These are phyloP conservation scores for Neoboletus magnificus DNA, from an alignment of 768 basidiomycete species.

Conservation along the genomic window DNA sequence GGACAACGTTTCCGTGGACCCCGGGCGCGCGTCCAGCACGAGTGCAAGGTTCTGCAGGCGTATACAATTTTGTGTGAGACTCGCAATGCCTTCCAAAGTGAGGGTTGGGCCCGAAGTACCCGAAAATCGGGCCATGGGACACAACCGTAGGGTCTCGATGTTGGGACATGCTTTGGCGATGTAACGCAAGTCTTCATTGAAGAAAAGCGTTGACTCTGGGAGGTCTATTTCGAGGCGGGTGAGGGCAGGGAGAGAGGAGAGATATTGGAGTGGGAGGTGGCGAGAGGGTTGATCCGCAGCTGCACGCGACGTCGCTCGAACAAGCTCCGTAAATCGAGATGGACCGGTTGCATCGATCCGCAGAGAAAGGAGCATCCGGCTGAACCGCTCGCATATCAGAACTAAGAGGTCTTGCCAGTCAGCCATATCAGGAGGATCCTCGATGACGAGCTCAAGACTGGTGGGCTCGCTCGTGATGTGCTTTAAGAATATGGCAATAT, in stretches of 20 bases:
- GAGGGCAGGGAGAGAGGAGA: conserved; percentile 53
- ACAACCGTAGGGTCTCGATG: conserved; percentile 65
- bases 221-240: conserved; percentile 72
- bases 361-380: conserved; percentile 55
- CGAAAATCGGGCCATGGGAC: conserved; percentile 66
- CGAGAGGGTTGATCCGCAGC: conserved; percentile 52
- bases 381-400: conserved; percentile 61
- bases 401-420: conserved; percentile 74
- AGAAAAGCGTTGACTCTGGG: conserved; percentile 69
- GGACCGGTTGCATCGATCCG: conserved; percentile 63
- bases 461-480: conserved; percentile 63
- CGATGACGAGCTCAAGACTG: conserved; percentile 72
- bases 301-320: conserved; percentile 67
- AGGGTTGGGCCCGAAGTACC: conserved; percentile 50
- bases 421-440: conserved; percentile 69
- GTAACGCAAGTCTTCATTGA: conserved; percentile 54
- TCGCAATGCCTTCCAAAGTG: conserved; percentile 59
- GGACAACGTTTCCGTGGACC: conserved; percentile 43
- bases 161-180: conserved; percentile 62
- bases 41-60: conserved; percentile 62
- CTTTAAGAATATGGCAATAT: conserved; percentile 68
- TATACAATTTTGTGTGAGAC: conserved; percentile 55
- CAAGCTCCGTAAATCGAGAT: conserved; percentile 77
- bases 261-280: conserved; percentile 58
- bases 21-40: conserved; percentile 57